Evolutionary conservation across 176 grass and related monocot species (phyloP).

Genomic region (Paspalum vaginatum): DNA sequence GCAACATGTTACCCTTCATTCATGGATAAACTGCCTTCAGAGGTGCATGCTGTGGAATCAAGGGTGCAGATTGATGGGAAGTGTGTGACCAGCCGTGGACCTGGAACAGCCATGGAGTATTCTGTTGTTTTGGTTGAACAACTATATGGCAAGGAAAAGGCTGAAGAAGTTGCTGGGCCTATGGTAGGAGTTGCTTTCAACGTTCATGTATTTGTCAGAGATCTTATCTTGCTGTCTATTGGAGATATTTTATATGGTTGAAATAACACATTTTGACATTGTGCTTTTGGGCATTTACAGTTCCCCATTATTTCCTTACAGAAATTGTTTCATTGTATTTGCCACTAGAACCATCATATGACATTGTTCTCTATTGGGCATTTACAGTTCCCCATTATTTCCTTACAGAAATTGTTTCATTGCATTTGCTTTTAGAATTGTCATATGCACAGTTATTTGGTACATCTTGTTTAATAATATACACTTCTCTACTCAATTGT

Average conservation of each 20-base stretch:
- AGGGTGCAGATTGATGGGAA: conserved; percentile 80
- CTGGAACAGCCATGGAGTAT: conserved; percentile 77
- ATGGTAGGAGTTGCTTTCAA: conserved; percentile 55
- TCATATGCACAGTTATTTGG: neutral
- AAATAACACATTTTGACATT: neutral
- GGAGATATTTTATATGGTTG: neutral
- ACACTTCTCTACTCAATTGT: neutral
- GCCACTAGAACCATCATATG: neutral
- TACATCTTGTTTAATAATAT: neutral
- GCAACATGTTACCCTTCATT: conserved; percentile 79
- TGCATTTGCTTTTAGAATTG: no score
- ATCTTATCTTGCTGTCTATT: neutral
- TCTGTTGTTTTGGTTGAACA: conserved; percentile 65
- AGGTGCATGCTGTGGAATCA: conserved; percentile 62
- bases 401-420: no score
- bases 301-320: neutral
- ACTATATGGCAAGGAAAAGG: conserved; percentile 78
- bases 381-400: no score
- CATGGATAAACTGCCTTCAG: conserved; percentile 71
- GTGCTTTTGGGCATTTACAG: neutral
- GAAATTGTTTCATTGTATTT: no score
- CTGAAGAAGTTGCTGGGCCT: conserved; percentile 65
- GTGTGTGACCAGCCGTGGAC: conserved; percentile 66
- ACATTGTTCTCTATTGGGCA: neutral
- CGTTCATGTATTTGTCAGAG: conserved; percentile 1